Conservation (phyloP, 1,284 basidiomycete species). For the Exobasidium rhododendri region DNA sequence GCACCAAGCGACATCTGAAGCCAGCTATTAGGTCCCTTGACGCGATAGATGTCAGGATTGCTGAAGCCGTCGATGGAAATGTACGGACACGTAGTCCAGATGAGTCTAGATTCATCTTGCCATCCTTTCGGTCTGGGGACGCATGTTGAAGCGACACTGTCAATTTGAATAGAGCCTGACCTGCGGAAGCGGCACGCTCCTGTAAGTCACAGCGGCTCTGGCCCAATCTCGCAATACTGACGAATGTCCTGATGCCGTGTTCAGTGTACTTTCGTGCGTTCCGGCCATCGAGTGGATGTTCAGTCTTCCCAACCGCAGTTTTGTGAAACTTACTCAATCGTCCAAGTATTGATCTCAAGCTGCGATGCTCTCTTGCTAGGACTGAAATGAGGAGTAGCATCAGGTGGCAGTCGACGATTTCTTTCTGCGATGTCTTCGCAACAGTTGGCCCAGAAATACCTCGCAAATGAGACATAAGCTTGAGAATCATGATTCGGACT, state of each 20-base stretch:
- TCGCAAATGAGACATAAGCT: conserved; percentile 20
- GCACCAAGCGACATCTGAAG: conserved; percentile 64
- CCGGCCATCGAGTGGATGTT: too few species aligned
- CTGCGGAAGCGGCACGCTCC: too few species aligned
- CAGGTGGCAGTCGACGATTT: not conserved
- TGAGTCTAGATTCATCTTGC: not conserved
- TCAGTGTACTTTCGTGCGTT: too few species aligned
- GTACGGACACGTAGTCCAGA: conserved; percentile 66
- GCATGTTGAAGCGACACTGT: not conserved
- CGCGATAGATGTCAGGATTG: conserved; percentile 65
- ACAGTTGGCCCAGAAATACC: conserved; percentile 21
- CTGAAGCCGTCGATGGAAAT: conserved; percentile 63
- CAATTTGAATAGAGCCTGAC: too few species aligned
- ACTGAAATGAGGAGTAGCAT: too few species aligned
- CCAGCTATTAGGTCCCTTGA: conserved; percentile 63
- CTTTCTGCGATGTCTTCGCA: not conserved
- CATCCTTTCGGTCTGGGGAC: not conserved
- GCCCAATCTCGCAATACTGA: too few species aligned
- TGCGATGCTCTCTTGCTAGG: too few species aligned
- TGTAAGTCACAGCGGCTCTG: too few species aligned
- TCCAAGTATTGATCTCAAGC: too few species aligned
- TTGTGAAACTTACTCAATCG: too few species aligned
- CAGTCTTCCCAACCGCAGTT: too few species aligned
- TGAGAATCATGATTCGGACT: conserved; percentile 14
- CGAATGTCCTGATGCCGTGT: too few species aligned